A percentile compares a stretch with the other conserved stretches of the same genome.
Evolutionary conservation across 208 protist genomes (phyloP).

Genomic region (Trypanosoma boissoni): DNA sequence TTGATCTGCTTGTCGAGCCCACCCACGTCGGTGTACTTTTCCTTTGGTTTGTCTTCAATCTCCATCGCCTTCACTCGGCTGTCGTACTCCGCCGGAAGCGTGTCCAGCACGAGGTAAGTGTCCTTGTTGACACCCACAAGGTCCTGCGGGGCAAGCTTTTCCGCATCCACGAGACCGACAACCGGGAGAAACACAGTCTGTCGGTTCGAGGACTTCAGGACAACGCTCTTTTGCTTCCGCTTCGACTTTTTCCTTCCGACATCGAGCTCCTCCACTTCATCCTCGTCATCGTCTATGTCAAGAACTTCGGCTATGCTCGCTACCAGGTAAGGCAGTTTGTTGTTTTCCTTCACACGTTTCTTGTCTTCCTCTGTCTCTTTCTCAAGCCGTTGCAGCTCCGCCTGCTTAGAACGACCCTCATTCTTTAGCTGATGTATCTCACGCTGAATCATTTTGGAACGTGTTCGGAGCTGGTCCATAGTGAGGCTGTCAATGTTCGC

Average conservation of each 20-base stretch:
- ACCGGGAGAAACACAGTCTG: conserved; percentile 99
- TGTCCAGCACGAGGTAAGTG: conserved; percentile 99
- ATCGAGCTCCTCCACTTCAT: conserved; percentile 68
- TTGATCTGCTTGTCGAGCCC: conserved; percentile 99
- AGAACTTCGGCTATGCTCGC: conserved; percentile 84
- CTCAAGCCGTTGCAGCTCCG: conserved; percentile 52
- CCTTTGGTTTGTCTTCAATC: conserved; percentile 99
- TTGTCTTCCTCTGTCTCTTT: conserved; percentile 61
- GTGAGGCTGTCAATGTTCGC: conserved; percentile 73
- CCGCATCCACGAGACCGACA: conserved; percentile 98
- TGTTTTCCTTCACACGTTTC: conserved; percentile 79
- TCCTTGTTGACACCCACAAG: conserved; percentile 99
- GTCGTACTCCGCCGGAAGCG: conserved; percentile 99
- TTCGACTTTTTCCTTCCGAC: conserved; percentile 56
- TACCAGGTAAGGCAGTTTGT: conserved; percentile 86
- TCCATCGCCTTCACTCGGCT: conserved; percentile 99
- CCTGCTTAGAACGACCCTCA: conserved; percentile 44
- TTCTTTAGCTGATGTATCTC: conserved; percentile 70
- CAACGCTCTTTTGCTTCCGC: conserved; percentile 94
- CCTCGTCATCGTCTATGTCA: conserved; percentile 76
- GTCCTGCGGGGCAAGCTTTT: conserved; percentile 97
- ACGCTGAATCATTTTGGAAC: conserved; percentile 49
- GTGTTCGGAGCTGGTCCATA: conserved; percentile 65
- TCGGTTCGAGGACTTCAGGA: conserved; percentile 99
- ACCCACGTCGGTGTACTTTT: conserved; percentile 99